Evolutionary conservation across 1,284 basidiomycete genomes (phyloP), one percentile per base, ranked within the genome.

Genomic region (Ganoderma resinaceum): DNA sequence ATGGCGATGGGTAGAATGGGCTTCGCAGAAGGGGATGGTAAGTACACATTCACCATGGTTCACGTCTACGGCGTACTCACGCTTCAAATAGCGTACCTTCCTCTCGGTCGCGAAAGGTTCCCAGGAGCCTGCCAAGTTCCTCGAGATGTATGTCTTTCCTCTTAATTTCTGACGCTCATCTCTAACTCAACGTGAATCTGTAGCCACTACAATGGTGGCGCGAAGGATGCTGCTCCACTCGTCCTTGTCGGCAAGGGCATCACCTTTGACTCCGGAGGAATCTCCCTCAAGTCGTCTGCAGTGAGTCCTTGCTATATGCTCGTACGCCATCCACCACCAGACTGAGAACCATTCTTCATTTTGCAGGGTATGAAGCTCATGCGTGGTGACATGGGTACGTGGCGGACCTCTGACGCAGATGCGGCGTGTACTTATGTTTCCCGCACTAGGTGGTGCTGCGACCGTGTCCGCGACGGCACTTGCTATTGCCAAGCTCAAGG

Each of bases 201-300:
- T 67, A 94, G 92, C 70, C 91, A 93, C 79, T 97, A 97, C 85
- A 92, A 91, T 52, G 95, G 95, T 38, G 89, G 89, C 6, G 77
- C 85, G 2, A 81, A 82, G 67, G 81, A 86, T 59, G 88, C 85
- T 0, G 84, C 84, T 63, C 93, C 93, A 11, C 83, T 95, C 5
- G 91, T 90, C 1, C 87, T 96, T 68, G 94, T 97, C 53, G 95
- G 95, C 58, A 97, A 97, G 75, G 95, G 94, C 67, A 92, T 96
- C 77, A 95, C 94, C 6, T 95, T 95, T 70, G 95, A 96, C 80
- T 90, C 91, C 6, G 95, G 95, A 84, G 95, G 95, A 75, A 96
- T 97, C 79, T 93, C 91, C 69, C 81, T 97, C 79, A 97, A 97
- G 82, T 89, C 92, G 23, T 80, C 86, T 49, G 85, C 87, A 37